Evolutionary conservation across 345 rosid species (phyloP).

Genomic region (Brassica incana): DNA sequence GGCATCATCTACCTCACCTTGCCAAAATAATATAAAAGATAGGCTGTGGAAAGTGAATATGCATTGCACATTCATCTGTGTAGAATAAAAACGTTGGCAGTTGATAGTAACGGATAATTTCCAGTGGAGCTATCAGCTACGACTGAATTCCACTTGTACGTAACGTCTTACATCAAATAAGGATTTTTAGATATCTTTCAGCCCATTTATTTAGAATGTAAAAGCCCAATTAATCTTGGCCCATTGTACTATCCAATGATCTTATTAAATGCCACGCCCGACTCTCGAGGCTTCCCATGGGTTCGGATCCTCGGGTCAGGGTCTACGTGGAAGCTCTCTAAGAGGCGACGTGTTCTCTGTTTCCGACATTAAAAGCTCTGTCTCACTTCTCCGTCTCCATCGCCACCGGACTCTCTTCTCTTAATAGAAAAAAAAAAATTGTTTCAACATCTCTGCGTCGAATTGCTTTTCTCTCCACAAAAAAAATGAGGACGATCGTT

Average conservation of each 20-base stretch:
- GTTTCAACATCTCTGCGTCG: background rate
- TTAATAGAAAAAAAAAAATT: background rate
- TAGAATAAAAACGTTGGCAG: no score
- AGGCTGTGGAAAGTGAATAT: background rate
- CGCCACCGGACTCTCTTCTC: constrained; percentile 18
- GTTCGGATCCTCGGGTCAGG: constrained; percentile 31
- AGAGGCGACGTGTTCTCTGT: constrained; percentile 34
- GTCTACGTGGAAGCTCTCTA: constrained; percentile 17
- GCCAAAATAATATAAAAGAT: background rate
- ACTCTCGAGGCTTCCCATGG: constrained; percentile 10
- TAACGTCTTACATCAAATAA: no score
- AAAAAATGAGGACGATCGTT: constrained; percentile 38
- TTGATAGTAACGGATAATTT: no score
- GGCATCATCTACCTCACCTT: background rate
- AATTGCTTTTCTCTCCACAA: background rate
- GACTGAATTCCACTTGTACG: no score
- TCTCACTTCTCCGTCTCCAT: constrained; percentile 17
- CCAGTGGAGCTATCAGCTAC: no score
- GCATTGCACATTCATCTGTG: no score
- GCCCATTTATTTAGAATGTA: background rate
- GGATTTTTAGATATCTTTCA: background rate
- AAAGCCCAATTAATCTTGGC: background rate
- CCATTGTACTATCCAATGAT: background rate
- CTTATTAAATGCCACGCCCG: background rate
- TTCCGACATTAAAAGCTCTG: constrained; percentile 21